Base-by-base conservation (phyloP, 2,329 filamentous ascomycete species). In the Tolypocladium endophyticum region DNA sequence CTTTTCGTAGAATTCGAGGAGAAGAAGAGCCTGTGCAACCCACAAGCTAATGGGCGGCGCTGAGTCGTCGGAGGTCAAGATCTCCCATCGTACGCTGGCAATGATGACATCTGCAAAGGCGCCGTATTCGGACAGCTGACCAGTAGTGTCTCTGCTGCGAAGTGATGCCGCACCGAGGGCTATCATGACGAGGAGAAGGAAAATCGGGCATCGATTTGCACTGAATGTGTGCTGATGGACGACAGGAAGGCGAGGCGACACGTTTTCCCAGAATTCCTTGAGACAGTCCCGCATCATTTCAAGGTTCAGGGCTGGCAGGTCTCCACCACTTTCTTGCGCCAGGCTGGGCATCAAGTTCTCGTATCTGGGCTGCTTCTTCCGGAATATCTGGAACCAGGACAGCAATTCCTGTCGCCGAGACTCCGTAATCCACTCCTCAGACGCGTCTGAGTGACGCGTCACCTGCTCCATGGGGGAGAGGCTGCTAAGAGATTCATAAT, bases 1-100 rank as follows among this genome's bases (percentile, higher is more conserved):
- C 79, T 96, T 97, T 75, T 97, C 92, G 67, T 93, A 96, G 5
- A 92, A 84, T 70, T 97, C 92, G 2, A 97, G 77, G 4, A 96
- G 78, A 1, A 97, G 74, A 53, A 96, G 76, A 0, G 91, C 87
- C 70, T 96, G 92, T 63, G 94, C 93, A 1, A 94, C 87, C 90
- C 91, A 96, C 2, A 97, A 75, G 65, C 89, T 89, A 0, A 91
- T 90, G 0, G 92, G 90, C 0, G 92, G 90, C 23, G 87, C 81
- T 64, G 93, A 93, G 67, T 95, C 90, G 12, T 87, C 84, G 61
- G 91, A 85, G 66, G 88, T 89, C 64, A 96, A 86, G 20, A 96
- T 88, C 68, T 94, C 88, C 83, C 90, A 94, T 56, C 92, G 82
- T 14, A 92, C 83, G 30, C 87, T 87, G 9, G 82, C 80, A 61